phyloP scores from a whole-genome alignment of 805 yeast species.

The Priceomyces melissophilus region DNA sequence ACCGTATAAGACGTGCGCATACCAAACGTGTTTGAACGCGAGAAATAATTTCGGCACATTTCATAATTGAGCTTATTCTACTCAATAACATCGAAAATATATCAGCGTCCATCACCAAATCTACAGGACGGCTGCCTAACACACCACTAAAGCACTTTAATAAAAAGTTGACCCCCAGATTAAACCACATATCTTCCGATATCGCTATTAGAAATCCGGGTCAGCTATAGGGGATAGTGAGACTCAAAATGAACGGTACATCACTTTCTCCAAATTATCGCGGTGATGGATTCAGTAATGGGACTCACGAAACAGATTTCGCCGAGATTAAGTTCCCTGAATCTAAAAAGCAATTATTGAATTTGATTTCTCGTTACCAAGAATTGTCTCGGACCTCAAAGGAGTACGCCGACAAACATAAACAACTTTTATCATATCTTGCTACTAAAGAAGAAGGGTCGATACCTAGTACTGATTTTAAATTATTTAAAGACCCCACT shows the following conservation, averaged over 20 bases:
- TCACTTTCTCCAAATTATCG: slow-evolving; percentile 2
- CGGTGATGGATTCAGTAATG: not conserved
- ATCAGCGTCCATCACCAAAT: too few species aligned
- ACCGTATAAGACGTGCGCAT: too few species aligned
- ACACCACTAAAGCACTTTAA: too few species aligned
- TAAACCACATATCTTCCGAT: too few species aligned
- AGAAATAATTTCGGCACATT: too few species aligned
- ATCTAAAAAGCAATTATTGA: slow-evolving; percentile 23
- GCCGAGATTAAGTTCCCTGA: slow-evolving; percentile 15
- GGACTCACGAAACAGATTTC: not conserved
- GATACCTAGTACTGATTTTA: not conserved
- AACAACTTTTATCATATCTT: slow-evolving; percentile 6
- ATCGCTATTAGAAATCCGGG: too few species aligned
- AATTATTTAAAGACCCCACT: slow-evolving; percentile 20
- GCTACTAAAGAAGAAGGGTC: slow-evolving; percentile 1
- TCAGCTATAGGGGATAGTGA: not conserved
- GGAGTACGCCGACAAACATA: slow-evolving; percentile 18
- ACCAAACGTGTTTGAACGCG: too few species aligned
- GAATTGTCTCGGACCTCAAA: slow-evolving; percentile 14
- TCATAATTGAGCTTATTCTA: too few species aligned
- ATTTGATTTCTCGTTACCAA: slow-evolving; percentile 25
- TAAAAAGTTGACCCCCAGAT: too few species aligned
- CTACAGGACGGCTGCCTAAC: too few species aligned
- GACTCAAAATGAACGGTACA: slow-evolving; percentile 3
- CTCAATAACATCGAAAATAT: too few species aligned